These are phyloP conservation scores for Fonsecaea pugnacius DNA, from an alignment of 2,329 filamentous ascomycete genomes.

Conservation along the genomic window DNA sequence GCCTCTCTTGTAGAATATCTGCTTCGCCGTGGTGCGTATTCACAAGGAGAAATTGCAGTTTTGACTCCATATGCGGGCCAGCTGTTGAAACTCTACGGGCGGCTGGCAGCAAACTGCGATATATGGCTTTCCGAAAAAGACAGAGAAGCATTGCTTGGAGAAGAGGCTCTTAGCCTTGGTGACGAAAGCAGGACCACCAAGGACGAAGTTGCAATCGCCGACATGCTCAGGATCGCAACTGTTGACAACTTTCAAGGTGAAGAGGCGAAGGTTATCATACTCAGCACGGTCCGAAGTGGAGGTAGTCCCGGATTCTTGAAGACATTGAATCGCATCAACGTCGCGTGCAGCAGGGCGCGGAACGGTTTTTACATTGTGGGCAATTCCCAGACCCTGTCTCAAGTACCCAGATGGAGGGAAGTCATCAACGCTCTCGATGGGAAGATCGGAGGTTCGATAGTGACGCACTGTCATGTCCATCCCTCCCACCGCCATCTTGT, in stretches of 20 bases:
- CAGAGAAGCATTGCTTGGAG: slow-evolving; percentile 35
- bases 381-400: slow-evolving; percentile 37
- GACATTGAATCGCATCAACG: slow-evolving; percentile 44
- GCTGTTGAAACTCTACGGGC: slow-evolving; percentile 36
- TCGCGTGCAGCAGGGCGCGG: slow-evolving; percentile 41
- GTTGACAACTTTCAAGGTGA: slow-evolving; percentile 46
- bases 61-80: slow-evolving; percentile 42
- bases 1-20: slow-evolving; percentile 38
- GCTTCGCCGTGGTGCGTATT: slow-evolving; percentile 38
- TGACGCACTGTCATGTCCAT: slow-evolving; percentile 38
- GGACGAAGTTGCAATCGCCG: slow-evolving; percentile 35
- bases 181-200: slow-evolving; percentile 28
- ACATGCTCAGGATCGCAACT: slow-evolving; percentile 40
- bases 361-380: slow-evolving; percentile 45
- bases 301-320: slow-evolving; percentile 41
- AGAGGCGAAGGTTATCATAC: slow-evolving; percentile 43
- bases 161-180: slow-evolving; percentile 33
- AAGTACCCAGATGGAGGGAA: slow-evolving; percentile 40
- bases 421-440: slow-evolving; percentile 37
- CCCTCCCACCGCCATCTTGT: slow-evolving; percentile 28
- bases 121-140: slow-evolving; percentile 41
- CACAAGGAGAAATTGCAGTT: slow-evolving; percentile 41
- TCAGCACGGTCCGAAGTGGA: slow-evolving; percentile 43
- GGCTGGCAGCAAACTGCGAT: slow-evolving; percentile 36
- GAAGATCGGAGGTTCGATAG: slow-evolving; percentile 37